These are phyloP conservation scores for Rhodosporidiobolus sp. DNA, from an alignment of 768 basidiomycete species.

Conservation along the genomic window DNA sequence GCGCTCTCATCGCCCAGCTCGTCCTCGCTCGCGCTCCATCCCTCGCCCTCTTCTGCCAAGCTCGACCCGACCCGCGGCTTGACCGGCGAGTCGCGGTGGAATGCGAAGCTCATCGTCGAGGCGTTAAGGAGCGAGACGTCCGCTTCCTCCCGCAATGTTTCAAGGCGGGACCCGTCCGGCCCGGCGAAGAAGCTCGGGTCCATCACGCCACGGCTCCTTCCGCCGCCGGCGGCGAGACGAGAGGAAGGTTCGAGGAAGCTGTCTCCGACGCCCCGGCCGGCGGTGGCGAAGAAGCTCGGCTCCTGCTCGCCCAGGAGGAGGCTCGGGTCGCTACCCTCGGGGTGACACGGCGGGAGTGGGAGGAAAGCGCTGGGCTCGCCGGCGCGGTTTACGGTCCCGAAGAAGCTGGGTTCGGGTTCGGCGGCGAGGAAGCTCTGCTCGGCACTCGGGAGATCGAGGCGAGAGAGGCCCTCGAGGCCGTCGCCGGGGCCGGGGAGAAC, in stretches of 20 bases:
- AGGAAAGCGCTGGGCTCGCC: neutral
- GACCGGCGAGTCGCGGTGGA: slow-evolving; percentile 21
- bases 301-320: neutral
- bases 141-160: too few relatives aligned
- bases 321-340: neutral
- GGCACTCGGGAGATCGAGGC: too few relatives aligned
- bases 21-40: neutral
- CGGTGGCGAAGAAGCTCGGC: neutral
- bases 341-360: too few relatives aligned
- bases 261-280: too few relatives aligned
- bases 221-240: too few relatives aligned
- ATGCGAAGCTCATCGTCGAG: slow-evolving; percentile 8
- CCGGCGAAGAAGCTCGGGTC: neutral
- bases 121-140: neutral
- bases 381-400: neutral
- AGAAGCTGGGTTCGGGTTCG: neutral
- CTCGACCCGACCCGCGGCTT: slow-evolving; percentile 10
- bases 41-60: neutral
- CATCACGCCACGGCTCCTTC: too few relatives aligned
- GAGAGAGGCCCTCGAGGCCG: neutral
- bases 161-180: too few relatives aligned
- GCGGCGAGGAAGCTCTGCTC: neutral
- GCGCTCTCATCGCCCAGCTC: neutral
- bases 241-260: neutral
- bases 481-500: too few relatives aligned